Evolutionary conservation across 2,329 filamentous ascomycete genomes (phyloP).

Genomic region (Beauveria australis): DNA sequence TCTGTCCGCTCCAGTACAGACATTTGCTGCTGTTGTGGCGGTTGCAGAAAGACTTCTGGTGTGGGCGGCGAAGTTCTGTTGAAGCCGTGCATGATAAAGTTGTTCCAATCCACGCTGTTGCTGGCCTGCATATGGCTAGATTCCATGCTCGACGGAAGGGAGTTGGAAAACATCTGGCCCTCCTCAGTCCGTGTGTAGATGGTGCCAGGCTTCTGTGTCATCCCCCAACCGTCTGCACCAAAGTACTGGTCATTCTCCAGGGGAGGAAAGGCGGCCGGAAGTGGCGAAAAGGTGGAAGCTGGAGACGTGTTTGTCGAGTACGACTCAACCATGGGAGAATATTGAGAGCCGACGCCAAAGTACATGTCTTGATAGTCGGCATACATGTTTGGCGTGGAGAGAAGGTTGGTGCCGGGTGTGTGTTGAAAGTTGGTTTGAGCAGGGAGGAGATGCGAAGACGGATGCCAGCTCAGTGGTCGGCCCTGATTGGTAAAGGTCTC

Average conservation of each 20-base stretch:
- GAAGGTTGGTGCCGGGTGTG: conserved; percentile 24
- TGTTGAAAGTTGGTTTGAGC: conserved; percentile 25
- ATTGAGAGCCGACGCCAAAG: conserved; percentile 29
- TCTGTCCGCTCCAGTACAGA: conserved; percentile 37
- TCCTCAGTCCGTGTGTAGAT: conserved; percentile 20
- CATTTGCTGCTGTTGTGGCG: conserved; percentile 38
- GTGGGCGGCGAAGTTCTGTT: conserved; percentile 48
- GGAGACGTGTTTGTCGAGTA: conserved; percentile 55
- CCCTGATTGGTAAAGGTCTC: conserved; percentile 24
- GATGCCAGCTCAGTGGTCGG: conserved; percentile 71
- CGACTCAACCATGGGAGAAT: conserved; percentile 43
- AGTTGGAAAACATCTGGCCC: conserved; percentile 21
- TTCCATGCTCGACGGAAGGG: conserved; percentile 12
- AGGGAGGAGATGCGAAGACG: conserved; percentile 41
- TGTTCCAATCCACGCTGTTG: conserved; percentile 32
- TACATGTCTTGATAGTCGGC: conserved; percentile 35
- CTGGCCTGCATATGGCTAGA: background rate
- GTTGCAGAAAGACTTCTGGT: conserved; percentile 47
- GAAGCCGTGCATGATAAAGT: conserved; percentile 36
- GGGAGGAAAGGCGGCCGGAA: conserved; percentile 38
- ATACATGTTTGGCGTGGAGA: conserved; percentile 28
- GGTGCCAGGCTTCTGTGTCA: conserved; percentile 22
- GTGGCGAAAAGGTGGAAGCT: conserved; percentile 43
- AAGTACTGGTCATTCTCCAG: conserved; percentile 32
- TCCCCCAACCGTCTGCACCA: conserved; percentile 30